Conservation (phyloP, 768 basidiomycete genomes). For the Pleurotus pulmonarius region DNA sequence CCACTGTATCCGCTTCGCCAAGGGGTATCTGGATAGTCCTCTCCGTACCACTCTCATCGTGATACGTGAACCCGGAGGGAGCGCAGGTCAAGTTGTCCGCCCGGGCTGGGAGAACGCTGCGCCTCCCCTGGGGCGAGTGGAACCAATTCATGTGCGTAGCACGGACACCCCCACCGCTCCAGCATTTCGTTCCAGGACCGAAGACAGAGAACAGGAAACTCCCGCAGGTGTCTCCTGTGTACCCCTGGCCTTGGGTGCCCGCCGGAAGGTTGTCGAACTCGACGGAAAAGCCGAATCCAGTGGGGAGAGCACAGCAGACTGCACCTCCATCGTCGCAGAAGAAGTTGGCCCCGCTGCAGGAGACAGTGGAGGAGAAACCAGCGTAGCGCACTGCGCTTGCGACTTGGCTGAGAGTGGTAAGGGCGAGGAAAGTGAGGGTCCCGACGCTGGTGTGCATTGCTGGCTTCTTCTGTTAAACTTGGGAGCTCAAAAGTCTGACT, state of each 20-base stretch:
- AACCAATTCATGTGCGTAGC: slow-evolving; percentile 4
- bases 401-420: background rate
- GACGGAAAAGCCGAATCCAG: background rate
- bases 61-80: background rate
- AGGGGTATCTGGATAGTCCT: background rate
- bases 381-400: background rate
- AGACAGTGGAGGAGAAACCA: background rate
- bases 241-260: slow-evolving; percentile 4
- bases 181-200: background rate
- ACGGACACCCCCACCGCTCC: slow-evolving; percentile 1
- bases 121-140: background rate
- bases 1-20: background rate
- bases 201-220: slow-evolving; percentile 1
- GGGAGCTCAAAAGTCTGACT: background rate
- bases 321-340: background rate
- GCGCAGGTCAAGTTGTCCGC: background rate
- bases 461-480: background rate
- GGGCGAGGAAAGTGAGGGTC: background rate
- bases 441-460: background rate
- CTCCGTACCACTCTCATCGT: background rate
- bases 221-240: background rate
- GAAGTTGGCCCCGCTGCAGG: background rate
- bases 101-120: background rate
- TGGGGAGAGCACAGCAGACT: background rate
- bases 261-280: background rate